Evolutionary conservation across 176 grass and related monocot species (phyloP), one percentile per base, ranked within the genome.

Genomic region (Eleusine coracana): DNA sequence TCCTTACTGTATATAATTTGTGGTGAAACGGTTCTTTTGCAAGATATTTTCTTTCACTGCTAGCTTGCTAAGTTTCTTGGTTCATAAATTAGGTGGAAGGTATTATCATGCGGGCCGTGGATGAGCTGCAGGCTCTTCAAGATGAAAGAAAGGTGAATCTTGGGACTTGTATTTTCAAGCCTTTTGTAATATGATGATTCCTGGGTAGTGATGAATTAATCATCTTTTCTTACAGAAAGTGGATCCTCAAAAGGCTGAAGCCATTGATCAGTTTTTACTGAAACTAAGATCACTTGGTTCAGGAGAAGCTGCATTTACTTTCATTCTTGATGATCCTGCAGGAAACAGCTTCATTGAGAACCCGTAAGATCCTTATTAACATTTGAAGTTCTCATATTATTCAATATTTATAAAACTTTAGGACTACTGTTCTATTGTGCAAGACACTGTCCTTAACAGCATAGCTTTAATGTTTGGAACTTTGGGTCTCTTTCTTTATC

Each of bases 301-400:
- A 56, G 92, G 89, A 90, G 81, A 93, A 77, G 74, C 79, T 29
- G 54, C 82, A 83, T 98, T 95, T 84, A 93, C 91, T 52, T 92
- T 98, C 73, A 82, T 93, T 73, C 92, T 98, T 75, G 96, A 98
- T 71, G 96, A 98, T 86, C 89, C 96, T 83, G 44, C 96, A 68
- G 89, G 96, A 83, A 98, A 98, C 77, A 98, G 96, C 89, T 98
- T 90, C 31, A 88, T 98, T 82, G 96, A 95, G 73, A 95, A 98
- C 36, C 91, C 80, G 93, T 98, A 90, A 91, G 96, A 79, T 45
- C 67, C 75, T 71, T 59, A 21, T 10, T 61, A 38, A 42, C 36
- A 42, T 27, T 77, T 4, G 0, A 15, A 76, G 48, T 81, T 80
- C 18, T 31, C 56, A 59, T 44, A 81, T 81, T 75, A 16, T 74